Evolutionary conservation across 2,329 filamentous ascomycete genomes (phyloP).

Genomic region (Cladorrhinum sp.): DNA sequence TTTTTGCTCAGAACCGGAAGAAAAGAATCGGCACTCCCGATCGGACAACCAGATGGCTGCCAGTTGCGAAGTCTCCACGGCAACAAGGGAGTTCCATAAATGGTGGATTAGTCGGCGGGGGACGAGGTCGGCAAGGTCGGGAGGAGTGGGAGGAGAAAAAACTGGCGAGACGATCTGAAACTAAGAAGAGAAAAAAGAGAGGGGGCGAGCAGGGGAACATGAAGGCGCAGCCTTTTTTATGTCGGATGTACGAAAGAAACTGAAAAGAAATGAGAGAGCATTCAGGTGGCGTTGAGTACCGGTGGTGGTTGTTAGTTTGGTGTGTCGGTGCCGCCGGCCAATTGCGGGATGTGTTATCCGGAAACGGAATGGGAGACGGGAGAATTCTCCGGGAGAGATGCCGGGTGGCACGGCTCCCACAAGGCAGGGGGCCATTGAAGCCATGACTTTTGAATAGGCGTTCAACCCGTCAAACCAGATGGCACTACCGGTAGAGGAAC

Average conservation of each 20-base stretch:
- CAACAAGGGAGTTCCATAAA: not conserved
- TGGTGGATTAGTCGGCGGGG: not conserved
- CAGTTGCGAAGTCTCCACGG: not conserved
- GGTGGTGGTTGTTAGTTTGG: not conserved
- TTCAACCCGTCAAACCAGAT: too few species aligned
- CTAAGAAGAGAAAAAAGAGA: not conserved
- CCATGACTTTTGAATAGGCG: too few species aligned
- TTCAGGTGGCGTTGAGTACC: not conserved
- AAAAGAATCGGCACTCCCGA: not conserved
- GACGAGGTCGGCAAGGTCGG: not conserved
- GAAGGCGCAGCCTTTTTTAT: not conserved
- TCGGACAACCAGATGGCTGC: not conserved
- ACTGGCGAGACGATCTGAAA: not conserved
- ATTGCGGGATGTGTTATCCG: not conserved
- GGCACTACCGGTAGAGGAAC: too few species aligned
- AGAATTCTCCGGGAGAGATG: not conserved
- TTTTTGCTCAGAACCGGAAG: not conserved
- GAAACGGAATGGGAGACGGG: not conserved
- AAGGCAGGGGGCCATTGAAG: not conserved
- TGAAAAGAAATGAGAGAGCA: not conserved
- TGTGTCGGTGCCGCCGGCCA: not conserved
- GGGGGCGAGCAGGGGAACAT: not conserved
- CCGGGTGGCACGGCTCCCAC: not conserved
- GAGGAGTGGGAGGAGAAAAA: not conserved
- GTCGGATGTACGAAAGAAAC: not conserved